A percentile compares a stretch with the other conserved stretches of the same genome.
These are phyloP conservation scores for Cadophora gregata DNA, from an alignment of 2,329 filamentous ascomycete genomes.

Conservation along the genomic window DNA sequence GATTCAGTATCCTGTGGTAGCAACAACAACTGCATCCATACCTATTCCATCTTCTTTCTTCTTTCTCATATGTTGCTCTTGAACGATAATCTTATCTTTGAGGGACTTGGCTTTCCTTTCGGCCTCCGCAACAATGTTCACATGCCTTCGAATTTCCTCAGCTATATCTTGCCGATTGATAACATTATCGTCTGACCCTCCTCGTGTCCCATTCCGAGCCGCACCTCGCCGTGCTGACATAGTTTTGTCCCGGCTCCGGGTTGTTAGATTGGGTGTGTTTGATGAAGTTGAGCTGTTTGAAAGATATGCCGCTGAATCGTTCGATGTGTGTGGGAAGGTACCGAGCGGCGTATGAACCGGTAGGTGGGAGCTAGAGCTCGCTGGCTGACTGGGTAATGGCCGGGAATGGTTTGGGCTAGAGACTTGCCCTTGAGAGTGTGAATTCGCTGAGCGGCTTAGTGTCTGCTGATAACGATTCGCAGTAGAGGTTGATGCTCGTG, in stretches of 20 bases:
- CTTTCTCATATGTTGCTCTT: conserved; percentile 28
- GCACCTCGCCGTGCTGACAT: conserved; percentile 32
- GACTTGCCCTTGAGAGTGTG: not conserved
- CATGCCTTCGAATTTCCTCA: conserved; percentile 9
- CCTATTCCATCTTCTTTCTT: conserved; percentile 26
- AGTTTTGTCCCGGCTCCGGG: not conserved
- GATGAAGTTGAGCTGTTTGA: not conserved
- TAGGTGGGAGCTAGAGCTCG: not conserved
- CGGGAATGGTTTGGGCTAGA: not conserved
- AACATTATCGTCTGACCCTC: conserved; percentile 24
- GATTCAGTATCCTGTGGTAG: conserved; percentile 19
- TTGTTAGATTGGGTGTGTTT: not conserved
- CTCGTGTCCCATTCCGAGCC: conserved; percentile 25
- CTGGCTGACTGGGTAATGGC: not conserved
- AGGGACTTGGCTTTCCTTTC: conserved; percentile 29
- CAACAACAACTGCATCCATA: conserved; percentile 7
- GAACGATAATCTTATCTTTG: conserved; percentile 29
- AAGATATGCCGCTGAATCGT: not conserved
- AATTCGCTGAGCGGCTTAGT: not conserved
- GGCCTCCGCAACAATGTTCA: conserved; percentile 1
- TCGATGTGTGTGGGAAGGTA: not conserved
- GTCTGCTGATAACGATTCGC: not conserved
- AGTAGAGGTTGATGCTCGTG: not conserved
- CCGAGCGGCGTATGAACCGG: too few relatives aligned
- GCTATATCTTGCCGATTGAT: conserved; percentile 25